Conservation (phyloP, 139 green algal species). For the Chlorella sp. region DNA sequence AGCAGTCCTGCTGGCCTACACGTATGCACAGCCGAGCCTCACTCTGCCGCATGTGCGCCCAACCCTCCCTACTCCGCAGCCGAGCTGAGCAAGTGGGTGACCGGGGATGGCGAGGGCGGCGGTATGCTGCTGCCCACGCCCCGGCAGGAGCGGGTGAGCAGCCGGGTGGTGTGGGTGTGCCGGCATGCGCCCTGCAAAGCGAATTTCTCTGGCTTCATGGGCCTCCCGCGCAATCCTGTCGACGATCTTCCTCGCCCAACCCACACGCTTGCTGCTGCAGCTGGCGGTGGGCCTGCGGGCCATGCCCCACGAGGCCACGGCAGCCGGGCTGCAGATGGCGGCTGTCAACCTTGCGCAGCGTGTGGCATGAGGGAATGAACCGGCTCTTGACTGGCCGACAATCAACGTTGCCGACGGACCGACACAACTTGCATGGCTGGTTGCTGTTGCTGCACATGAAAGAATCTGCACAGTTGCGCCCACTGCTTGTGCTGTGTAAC, state of each 20-base stretch:
- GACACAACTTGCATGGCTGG: too few species aligned
- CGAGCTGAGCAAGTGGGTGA: conserved; percentile 36
- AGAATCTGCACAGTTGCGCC: too few species aligned
- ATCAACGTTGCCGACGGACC: too few species aligned
- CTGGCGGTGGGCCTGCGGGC: conserved; percentile 22
- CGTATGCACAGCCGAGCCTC: background rate
- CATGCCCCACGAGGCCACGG: background rate
- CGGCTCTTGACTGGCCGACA: too few species aligned
- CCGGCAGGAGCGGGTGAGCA: conserved; percentile 13
- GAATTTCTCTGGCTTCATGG: too few species aligned
- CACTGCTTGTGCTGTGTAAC: too few species aligned
- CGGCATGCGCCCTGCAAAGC: too few species aligned
- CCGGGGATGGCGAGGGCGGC: conserved; percentile 6
- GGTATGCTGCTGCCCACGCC: background rate
- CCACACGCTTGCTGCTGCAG: background rate
- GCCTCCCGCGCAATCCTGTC: too few species aligned
- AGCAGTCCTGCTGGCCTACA: background rate
- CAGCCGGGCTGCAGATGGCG: conserved; percentile 22
- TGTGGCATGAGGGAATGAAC: background rate
- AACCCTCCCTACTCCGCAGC: background rate
- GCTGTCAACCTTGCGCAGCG: conserved; percentile 27
- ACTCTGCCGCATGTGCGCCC: background rate
- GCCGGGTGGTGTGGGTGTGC: too few species aligned
- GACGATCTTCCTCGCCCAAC: background rate
- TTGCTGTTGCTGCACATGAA: too few species aligned